Base-by-base conservation (phyloP, 2,329 filamentous ascomycete species). In the Alternaria consortialis region DNA sequence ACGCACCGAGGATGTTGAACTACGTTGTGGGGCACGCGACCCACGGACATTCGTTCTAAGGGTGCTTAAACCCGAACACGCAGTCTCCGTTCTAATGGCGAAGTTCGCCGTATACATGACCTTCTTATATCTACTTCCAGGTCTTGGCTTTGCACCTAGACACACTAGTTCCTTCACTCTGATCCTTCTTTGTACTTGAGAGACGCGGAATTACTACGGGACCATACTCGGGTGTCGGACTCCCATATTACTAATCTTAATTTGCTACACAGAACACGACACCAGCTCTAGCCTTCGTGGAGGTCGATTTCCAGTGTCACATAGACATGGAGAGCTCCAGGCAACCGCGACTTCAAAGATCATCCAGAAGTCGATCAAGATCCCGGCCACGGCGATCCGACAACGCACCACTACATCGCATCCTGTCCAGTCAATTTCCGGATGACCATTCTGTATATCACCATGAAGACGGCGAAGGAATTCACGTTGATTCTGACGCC, bases 391-490 rank as follows among this genome's bases (percentile, higher is more conserved):
- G 64, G 53, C 58, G 67, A 15, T 61, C 71, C 2, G 60, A 56
- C 25, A 69, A 54, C 57, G 66, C 64, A 42, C 63, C 68, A 31
- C 57, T 77, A 23, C 65, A 75, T 20, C 71, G 73, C 4, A 46
- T 75, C 3, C 66, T 74, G 13, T 77, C 76, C 3, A 68, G 56
- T 11, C 70, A 76, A 48, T 73, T 75, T 25, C 69, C 74, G 12
- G 75, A 78, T 59, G 75, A 79, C 62, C 70, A 74, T 37, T 77
- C 72, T 7, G 72, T 77, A 1, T 77, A 77, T 37, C 71, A 78
- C 53, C 72, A 74, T 52, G 71, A 76, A 48, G 69, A 73, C 37
- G 73, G 70, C 7, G 71, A 76, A 42, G 69, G 68, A 1, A 32
- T 67, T 12, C 63, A 71, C 58, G 59, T 75, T 8, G 53, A 72